Base-by-base conservation (phyloP, 2,329 filamentous ascomycete genomes). In the Coccinonectria pachysandricola region DNA sequence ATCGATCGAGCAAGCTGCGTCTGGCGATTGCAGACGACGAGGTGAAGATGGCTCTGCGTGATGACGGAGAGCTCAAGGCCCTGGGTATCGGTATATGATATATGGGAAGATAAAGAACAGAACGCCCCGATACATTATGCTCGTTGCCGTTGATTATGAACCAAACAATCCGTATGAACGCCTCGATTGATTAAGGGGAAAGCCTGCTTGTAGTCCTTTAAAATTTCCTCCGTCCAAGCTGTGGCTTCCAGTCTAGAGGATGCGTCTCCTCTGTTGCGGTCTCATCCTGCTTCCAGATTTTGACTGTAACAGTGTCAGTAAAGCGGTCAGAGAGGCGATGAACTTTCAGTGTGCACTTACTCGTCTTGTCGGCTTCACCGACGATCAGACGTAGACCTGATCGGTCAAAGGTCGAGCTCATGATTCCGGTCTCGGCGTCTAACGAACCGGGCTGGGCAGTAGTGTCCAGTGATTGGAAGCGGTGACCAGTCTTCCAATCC, bases 401-500 rank as follows among this genome's bases (percentile, higher is more conserved):
- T 34, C 71, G 72, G 49, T 98, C 91, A 50, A 93, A 98, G 0
- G 79, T 94, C 9, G 83, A 86, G 49, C 81, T 84, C 79, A 98
- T 94, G 42, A 98, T 75, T 27, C 92, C 92, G 5, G 85, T 79
- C 58, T 98, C 91, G 5, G 91, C 91, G 46, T 96, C 87, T 13
- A 98, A 62, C 11, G 83, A 92, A 25, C 91, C 91, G 0, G 91
- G 91, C 53, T 98, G 91, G 1, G 91, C 91, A 6, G 84, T 84
- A 4, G 84, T 93, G 43, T 98, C 87, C 8, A 88, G 68, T 7
- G 75, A 72, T 57, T 98, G 91, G 62, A 91, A 98, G 24, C 81
- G 71, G 52, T 98, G 75, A 1, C 92, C 91, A 1, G 86, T 82
- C 60, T 96, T 96, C 91, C 91, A 98, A 54, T 98, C 92, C 82